Conservation (phyloP, 768 basidiomycete species). For the Pulveroboletus sp. region DNA sequence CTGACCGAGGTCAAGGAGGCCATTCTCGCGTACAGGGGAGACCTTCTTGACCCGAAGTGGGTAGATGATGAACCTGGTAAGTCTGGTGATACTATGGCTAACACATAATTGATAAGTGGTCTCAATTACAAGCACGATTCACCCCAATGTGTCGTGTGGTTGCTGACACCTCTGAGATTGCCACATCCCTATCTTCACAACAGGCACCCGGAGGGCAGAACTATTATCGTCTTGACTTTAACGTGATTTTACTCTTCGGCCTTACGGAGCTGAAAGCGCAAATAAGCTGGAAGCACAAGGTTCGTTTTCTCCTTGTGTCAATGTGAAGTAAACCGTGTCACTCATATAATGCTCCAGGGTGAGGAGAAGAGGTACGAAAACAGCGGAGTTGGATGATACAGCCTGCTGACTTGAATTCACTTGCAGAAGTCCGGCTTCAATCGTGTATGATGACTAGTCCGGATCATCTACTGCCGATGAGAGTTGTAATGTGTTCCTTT, state of each 20-base stretch:
- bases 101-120: neutral
- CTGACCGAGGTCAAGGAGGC: neutral
- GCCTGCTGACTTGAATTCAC: neutral
- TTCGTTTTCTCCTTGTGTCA: neutral
- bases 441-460: constrained; percentile 17
- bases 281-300: constrained; percentile 37
- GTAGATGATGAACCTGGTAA: constrained; percentile 13
- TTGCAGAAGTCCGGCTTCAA: constrained; percentile 18
- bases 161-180: neutral
- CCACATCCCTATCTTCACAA: neutral
- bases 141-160: constrained; percentile 6
- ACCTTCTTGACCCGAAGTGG: constrained; percentile 6
- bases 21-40: constrained; percentile 19
- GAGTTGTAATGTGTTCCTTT: neutral
- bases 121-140: constrained; percentile 1
- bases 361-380: constrained; percentile 12
- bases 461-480: no score
- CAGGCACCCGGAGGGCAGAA: neutral
- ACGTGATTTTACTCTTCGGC: constrained; percentile 22
- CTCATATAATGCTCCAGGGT: constrained; percentile 9
- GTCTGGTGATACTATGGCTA: neutral
- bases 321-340: neutral
- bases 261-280: constrained; percentile 43
- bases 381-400: neutral
- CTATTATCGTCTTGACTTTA: constrained; percentile 28